A percentile compares a stretch with the other conserved stretches of the same genome.
phyloP scores from a whole-genome alignment of 345 rosid species.

The Clausena lansium region DNA sequence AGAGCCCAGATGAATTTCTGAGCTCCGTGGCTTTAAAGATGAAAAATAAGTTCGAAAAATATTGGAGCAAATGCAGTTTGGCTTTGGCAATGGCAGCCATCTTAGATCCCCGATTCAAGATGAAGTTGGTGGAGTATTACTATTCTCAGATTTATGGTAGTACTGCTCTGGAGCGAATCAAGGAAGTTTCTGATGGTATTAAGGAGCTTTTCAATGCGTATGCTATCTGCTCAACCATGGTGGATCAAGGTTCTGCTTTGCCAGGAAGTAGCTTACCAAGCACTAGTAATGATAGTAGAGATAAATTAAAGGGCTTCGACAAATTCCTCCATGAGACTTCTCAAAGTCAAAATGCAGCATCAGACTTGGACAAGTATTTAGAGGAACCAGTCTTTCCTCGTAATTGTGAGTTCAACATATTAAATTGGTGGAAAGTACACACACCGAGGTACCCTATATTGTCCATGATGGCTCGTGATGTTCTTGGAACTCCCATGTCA shows the following conservation, averaged over 20 bases:
- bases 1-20: conserved; percentile 64
- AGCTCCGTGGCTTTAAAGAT: conserved; percentile 65
- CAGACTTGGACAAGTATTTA: conserved; percentile 86
- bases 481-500: conserved; percentile 83
- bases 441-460: conserved; percentile 92
- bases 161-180: conserved; percentile 75
- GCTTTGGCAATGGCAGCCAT: conserved; percentile 85
- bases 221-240: conserved; percentile 70
- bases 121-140: conserved; percentile 92
- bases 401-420: conserved; percentile 69
- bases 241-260: conserved; percentile 72
- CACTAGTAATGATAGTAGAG: conserved; percentile 53
- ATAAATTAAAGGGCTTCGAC: conserved; percentile 85
- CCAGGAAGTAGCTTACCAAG: conserved; percentile 72
- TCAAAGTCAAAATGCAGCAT: conserved; percentile 53
- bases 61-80: conserved; percentile 90
- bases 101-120: conserved; percentile 91
- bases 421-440: conserved; percentile 98
- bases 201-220: conserved; percentile 83
- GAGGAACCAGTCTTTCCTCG: conserved; percentile 92
- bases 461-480: conserved; percentile 94
- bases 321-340: conserved; percentile 85
- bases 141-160: conserved; percentile 94
- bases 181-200: conserved; percentile 77
- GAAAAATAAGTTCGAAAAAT: conserved; percentile 77